These are phyloP conservation scores for Penicillium rolfsii DNA, from an alignment of 2,329 filamentous ascomycete genomes.

Conservation along the genomic window DNA sequence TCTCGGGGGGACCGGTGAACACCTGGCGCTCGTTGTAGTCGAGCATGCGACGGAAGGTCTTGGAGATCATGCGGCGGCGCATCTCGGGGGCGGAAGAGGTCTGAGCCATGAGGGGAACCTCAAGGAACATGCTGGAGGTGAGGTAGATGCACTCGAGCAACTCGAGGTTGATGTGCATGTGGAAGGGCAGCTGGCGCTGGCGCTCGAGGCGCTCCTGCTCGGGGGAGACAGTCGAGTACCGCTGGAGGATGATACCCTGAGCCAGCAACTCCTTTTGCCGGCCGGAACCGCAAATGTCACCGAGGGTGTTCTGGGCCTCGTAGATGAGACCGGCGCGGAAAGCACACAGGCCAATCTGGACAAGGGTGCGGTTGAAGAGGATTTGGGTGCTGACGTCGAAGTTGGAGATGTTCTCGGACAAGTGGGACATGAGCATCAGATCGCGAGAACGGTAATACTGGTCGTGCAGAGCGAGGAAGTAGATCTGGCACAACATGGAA, in stretches of 20 bases:
- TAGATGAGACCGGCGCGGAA: conserved; percentile 97
- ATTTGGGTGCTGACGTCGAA: conserved; percentile 98
- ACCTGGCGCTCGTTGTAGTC: conserved; percentile 99
- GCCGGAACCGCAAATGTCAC: conserved; percentile 97
- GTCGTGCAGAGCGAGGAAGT: conserved; percentile 96
- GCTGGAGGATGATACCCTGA: conserved; percentile 97
- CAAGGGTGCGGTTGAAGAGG: conserved; percentile 95
- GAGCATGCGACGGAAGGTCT: conserved; percentile 98
- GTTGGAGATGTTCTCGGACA: conserved; percentile 94
- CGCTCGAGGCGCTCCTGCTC: conserved; percentile 98
- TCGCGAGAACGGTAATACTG: conserved; percentile 97
- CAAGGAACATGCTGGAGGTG: conserved; percentile 98
- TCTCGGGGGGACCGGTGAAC: conserved; percentile 97
- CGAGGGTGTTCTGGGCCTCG: conserved; percentile 94
- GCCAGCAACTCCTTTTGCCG: conserved; percentile 97
- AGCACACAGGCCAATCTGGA: conserved; percentile 96
- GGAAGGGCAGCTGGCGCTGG: conserved; percentile 96
- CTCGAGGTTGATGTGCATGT: conserved; percentile 99
- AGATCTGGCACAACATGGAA: conserved; percentile 98
- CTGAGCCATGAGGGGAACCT: conserved; percentile 95
- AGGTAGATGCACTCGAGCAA: conserved; percentile 97
- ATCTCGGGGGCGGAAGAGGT: conserved; percentile 95
- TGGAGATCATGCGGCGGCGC: conserved; percentile 97
- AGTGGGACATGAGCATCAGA: conserved; percentile 99
- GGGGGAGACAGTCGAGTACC: conserved; percentile 92